Base-by-base conservation (phyloP, 2,329 filamentous ascomycete species). In the Fusarium oligoseptatum region DNA sequence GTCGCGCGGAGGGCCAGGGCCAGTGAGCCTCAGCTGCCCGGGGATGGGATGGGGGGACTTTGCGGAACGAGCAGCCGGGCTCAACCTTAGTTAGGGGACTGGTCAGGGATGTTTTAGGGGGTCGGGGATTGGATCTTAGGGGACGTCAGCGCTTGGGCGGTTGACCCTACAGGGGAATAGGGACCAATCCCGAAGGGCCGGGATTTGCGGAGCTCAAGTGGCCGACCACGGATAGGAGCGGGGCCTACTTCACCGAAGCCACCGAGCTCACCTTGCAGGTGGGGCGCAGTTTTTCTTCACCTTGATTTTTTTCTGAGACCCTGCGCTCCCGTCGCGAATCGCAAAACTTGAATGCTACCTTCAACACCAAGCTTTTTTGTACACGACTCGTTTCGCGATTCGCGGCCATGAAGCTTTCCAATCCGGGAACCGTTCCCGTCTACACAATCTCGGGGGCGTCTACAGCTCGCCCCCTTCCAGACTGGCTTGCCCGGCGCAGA, bases 361-460 rank as follows among this genome's bases (percentile, higher is more conserved):
- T 22, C 71, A 68, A 67, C 60, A 67, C 57, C 67, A 64, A 70
- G 62, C 57, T 67, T 77, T 72, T 72, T 50, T 67, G 57, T 37
- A 56, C 63, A 72, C 68, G 60, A 70, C 34, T 58, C 41, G 36
- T 57, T 62, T 66, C 37, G 45, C 60, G 64, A 60, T 55, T 60
- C 55, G 58, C 70, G 64, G 45, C 55, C 70, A 96, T 96, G 94
- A 95, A 95, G 87, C 90, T 95, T 82, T 92, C 93, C 32, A 95
- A 95, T 78, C 92, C 94, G 75, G 94, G 94, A 72, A 89, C 92
- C 52, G 93, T 98, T 69, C 94, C 94, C 67, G 95, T 98, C 3
- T 99, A 99, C 81, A 98, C 97, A 64, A 94, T 99, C 79, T 95
- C 96, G 41, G 97, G 97, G 75, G 94, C 95, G 37, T 94, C 94